These are phyloP conservation scores for Pleurotus giganteus DNA, from an alignment of 768 basidiomycete species.

Conservation along the genomic window DNA sequence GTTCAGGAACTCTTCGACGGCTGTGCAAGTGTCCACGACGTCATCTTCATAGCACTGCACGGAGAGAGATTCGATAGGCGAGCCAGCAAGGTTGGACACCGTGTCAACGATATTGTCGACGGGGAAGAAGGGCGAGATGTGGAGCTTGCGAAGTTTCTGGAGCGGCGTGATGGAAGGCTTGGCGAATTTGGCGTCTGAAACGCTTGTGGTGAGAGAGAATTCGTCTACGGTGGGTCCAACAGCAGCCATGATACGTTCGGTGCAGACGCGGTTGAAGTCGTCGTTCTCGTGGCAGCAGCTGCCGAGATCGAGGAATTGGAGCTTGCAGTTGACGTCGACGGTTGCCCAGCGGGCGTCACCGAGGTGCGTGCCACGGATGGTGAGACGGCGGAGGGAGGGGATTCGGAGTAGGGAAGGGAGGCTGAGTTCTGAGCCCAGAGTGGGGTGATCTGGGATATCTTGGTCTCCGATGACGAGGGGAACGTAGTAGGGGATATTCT, in stretches of 20 bases:
- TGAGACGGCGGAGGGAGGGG: slow-evolving; percentile 57
- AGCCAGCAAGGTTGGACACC: slow-evolving; percentile 53
- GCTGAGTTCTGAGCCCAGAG: slow-evolving; percentile 53
- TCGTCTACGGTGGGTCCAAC: slow-evolving; percentile 54
- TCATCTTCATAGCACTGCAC: slow-evolving; percentile 64
- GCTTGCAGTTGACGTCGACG: slow-evolving; percentile 39
- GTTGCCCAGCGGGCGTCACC: slow-evolving; percentile 59
- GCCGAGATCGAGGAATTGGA: slow-evolving; percentile 57
- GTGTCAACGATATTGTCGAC: slow-evolving; percentile 60
- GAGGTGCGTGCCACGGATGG: slow-evolving; percentile 69
- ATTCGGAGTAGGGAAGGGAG: slow-evolving; percentile 68
- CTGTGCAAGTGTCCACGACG: slow-evolving; percentile 57
- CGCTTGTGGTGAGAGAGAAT: slow-evolving; percentile 51
- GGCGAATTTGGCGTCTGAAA: slow-evolving; percentile 41
- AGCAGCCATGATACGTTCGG: slow-evolving; percentile 59
- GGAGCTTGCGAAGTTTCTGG: slow-evolving; percentile 49
- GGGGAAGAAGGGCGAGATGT: slow-evolving; percentile 62
- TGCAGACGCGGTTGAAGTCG: slow-evolving; percentile 51
- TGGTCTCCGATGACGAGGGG: slow-evolving; percentile 63
- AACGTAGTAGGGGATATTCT: slow-evolving; percentile 51
- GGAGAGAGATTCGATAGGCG: slow-evolving; percentile 56
- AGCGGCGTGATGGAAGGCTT: slow-evolving; percentile 44
- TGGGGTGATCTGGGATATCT: slow-evolving; percentile 54
- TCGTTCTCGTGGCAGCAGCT: slow-evolving; percentile 54
- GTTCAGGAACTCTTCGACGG: slow-evolving; percentile 54